Base-by-base conservation (phyloP, 2,329 filamentous ascomycete species). In the Aspergillus tubingensis region DNA sequence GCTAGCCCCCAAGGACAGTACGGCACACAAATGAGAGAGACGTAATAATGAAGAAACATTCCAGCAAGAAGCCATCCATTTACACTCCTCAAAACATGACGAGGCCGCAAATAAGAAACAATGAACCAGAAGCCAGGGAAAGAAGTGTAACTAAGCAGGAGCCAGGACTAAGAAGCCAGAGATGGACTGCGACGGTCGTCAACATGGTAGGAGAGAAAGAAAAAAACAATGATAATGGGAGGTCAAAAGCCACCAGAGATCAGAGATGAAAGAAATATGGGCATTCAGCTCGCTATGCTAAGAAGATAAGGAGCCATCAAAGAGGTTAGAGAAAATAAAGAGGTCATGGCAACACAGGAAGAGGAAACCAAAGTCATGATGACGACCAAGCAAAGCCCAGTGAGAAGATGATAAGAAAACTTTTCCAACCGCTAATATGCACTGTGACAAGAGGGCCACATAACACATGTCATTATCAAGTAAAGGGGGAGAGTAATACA, bases 361-460 rank as follows among this genome's bases (percentile, higher is more conserved):
- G 54, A 62, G 59, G 67, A 66, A 68, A 54, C 63, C 62, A 68
- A 61, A 62, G 57, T 65, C 67, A 65, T 64, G 52, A 67, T 62
- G 58, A 50, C 39, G 54, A 59, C 64, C 60, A 65, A 66, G 53
- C 54, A 67, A 65, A 66, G 67, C 62, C 66, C 67, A 71, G 65
- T 62, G 62, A 70, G 60, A 65, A 69, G 67, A 69, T 64, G 63
- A 69, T 66, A 69, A 71, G 62, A 70, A 62, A 64, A 76, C 72
- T 77, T 77, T 77, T 76, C 74, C 71, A 76, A 77, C 73, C 74
- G 74, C 75, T 76, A 75, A 74, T 70, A 77, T 76, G 74, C 74
- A 73, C 64, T 70, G 72, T 74, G 71, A 72, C 71, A 66, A 59
- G 64, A 68, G 69, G 69, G 67, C 70, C 74, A 75, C 73, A 67